Base-by-base conservation (phyloP, 1,284 basidiomycete species). In the Cystobasidium slooffiae region DNA sequence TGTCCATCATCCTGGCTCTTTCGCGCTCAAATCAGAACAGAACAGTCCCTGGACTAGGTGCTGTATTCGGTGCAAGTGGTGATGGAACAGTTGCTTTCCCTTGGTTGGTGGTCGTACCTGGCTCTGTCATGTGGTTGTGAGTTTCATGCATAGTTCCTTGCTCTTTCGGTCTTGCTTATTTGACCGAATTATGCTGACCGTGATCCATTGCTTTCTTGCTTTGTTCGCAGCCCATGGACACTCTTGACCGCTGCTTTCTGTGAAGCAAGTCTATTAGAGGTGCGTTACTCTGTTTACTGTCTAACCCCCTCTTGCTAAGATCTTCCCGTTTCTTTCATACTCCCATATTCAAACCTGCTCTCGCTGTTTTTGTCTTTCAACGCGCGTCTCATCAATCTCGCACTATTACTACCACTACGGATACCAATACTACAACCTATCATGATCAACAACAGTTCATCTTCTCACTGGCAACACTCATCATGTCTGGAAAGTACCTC, bases 101-200 rank as follows among this genome's bases (percentile, higher is more conserved):
- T 18, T 97, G 92, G 85, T 85, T 98, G 78, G 90, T 91, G 14
- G 84, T 97, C 68, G 86, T 94, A 10, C 94, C 96, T 1, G 94
- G 92, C 39, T 87, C 86, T 44, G 91, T 91, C 80, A 82, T 93
- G 59, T 93, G 91, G 84, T 91, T 62, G 63, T 65, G 49, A 56
- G 63, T 55, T n/a, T 51, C 14, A 41, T 10, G 37, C 12, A 5
- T 1, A 12, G 6, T n/a, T n/a, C 37, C 37, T 6, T 9, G 20
- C 39, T 6, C 31, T 59, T 31, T 59, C 31, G 43, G 37, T 18
- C 31, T 31, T 31, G 31, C 31, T 31, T n/a, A 16, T 69, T 20
- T 24, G 56, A 51, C 37, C 46, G 44, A 41, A 58, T 37, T 44
- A 43, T 51, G 68, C 56, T 49, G 22, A 20, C 37, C 43, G 22